Evolutionary conservation across 2,329 filamentous ascomycete genomes (phyloP), one percentile per base, ranked within the genome.

Genomic region (Trichoderma koningii): DNA sequence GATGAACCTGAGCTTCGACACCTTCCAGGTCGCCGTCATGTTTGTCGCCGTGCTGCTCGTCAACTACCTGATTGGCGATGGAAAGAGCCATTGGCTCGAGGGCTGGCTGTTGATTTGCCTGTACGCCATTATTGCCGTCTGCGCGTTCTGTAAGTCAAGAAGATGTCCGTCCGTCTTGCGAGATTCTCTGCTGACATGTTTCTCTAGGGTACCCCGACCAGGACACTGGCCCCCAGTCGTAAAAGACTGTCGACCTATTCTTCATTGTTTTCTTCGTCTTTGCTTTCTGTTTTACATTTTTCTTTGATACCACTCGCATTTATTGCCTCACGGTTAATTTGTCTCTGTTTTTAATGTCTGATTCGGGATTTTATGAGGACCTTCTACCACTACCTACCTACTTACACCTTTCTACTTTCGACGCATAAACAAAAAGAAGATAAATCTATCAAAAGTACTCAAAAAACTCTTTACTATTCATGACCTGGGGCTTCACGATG

Each of bases 1-100:
- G 1, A 94, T 94, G 91, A 91, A 88, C 21, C 83, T 96, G 5
- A 89, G 89, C 75, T 95, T 97, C 74, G 92, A 96, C 73, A 88
- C 88, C 0, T 97, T 97, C 81, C 92, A 97, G 78, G 88, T 97
- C 15, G 89, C 93, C 23, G 89, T 90, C 47, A 80, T 96, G 47
- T 96, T 96, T 70, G 90, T 95, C 14, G 88, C 91, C 2, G 91
- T 92, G 0, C 85, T 96, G 48, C 83, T 96, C 41, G 90, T 93
- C 65, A 96, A 96, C 74, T 96, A 96, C 74, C 78, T 96, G 50
- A 92, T 96, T 55, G 83, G 89, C 21, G 92, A 96, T 71, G 92
- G 92, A 34, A 87, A 92, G 74, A 93, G 89, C 68, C 92, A 94
- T 71, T 95, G 91, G 80, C 82, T 94, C 0, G 91, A 95, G 76